Percentiles rank a stretch among this genome's conserved stretches.
These are phyloP conservation scores for Nicotiana paniculata DNA, from an alignment of 257 asterid genomes.

Conservation along the genomic window DNA sequence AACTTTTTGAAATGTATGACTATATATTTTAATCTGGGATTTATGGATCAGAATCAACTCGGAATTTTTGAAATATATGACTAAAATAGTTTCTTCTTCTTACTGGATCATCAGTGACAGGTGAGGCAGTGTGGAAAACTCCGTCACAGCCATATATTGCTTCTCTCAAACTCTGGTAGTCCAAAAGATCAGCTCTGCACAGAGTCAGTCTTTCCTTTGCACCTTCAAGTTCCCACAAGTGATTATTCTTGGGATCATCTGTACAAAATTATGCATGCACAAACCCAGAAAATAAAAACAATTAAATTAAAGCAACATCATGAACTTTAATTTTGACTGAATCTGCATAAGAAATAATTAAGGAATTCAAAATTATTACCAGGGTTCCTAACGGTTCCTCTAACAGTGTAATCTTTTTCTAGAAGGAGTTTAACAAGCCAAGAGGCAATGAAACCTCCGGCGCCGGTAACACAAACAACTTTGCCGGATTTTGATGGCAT, in stretches of 20 bases:
- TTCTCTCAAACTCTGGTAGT: constrained; percentile 58
- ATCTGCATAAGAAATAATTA: background rate
- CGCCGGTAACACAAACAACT: constrained; percentile 92
- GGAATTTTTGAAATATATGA: too few relatives aligned
- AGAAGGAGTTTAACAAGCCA: constrained; percentile 90
- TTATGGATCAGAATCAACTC: background rate
- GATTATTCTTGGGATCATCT: constrained; percentile 79
- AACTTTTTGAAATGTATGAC: background rate
- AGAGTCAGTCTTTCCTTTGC: constrained; percentile 78
- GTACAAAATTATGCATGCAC: background rate
- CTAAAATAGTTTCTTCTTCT: background rate
- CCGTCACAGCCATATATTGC: constrained; percentile 95
- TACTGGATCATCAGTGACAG: constrained; percentile 90
- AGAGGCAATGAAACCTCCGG: constrained; percentile 96
- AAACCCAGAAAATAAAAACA: background rate
- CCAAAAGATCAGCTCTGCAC: constrained; percentile 70
- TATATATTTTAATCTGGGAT: background rate
- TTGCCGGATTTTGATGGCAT: constrained; percentile 64
- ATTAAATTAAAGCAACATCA: background rate
- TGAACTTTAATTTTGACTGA: background rate
- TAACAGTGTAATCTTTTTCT: constrained; percentile 78
- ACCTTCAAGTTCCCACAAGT: constrained; percentile 77
- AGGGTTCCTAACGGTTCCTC: constrained; percentile 93
- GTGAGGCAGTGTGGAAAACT: constrained; percentile 95
- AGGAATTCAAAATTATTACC: constrained; percentile 27